phyloP scores from a whole-genome alignment of 768 basidiomycete species.

The Russula griseocarnosa region DNA sequence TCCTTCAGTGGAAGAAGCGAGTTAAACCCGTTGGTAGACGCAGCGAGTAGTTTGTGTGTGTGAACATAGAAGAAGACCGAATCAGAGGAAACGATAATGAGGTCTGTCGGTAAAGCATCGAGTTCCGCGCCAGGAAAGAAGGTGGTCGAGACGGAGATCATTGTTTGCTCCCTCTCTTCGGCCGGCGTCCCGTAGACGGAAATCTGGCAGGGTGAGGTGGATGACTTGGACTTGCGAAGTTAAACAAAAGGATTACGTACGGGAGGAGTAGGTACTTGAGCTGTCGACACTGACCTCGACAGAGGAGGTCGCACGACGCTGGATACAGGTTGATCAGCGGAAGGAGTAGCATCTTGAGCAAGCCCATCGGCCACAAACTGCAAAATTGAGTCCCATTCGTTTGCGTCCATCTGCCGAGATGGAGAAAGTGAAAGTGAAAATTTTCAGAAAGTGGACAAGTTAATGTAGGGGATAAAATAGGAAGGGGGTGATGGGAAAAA shows the following conservation, averaged over 20 bases:
- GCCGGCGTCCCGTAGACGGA: slow-evolving; percentile 37
- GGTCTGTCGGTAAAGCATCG: slow-evolving; percentile 53
- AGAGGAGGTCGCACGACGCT: slow-evolving; percentile 28
- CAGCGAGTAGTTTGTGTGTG: slow-evolving; percentile 49
- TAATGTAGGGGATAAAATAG: slow-evolving; percentile 8
- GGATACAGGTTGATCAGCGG: slow-evolving; percentile 40
- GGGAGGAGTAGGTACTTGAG: slow-evolving; percentile 53
- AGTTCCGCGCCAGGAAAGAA: slow-evolving; percentile 68
- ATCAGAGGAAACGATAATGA: slow-evolving; percentile 66
- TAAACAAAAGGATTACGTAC: slow-evolving; percentile 38
- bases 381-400: slow-evolving; percentile 60
- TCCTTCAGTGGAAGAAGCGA: slow-evolving; percentile 49
- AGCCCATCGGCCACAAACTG: slow-evolving; percentile 54
- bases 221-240: slow-evolving; percentile 13
- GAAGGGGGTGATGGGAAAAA: background rate
- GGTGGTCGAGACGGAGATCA: slow-evolving; percentile 76
- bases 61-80: slow-evolving; percentile 85
- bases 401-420: slow-evolving; percentile 38
- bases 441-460: background rate
- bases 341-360: slow-evolving; percentile 27
- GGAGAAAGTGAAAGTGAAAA: too few relatives aligned
- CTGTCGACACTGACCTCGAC: slow-evolving; percentile 16
- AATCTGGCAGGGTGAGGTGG: slow-evolving; percentile 29
- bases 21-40: slow-evolving; percentile 63
- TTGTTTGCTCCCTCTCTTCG: slow-evolving; percentile 42